phyloP scores from a whole-genome alignment of 2,329 filamentous ascomycete genomes.

The Myriosclerotinia curreyana region DNA sequence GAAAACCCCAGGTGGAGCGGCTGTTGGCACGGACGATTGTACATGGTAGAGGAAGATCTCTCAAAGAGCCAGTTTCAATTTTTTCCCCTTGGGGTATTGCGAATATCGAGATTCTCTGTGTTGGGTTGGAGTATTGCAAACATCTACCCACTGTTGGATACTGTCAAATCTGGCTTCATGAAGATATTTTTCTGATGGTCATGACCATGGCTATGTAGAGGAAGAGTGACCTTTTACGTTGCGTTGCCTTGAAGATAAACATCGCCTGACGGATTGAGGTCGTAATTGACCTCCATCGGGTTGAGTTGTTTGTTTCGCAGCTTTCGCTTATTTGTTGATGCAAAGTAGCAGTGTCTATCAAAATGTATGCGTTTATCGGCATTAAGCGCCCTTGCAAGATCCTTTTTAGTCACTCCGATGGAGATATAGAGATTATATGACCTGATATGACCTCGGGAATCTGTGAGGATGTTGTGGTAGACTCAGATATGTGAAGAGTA shows the following conservation, averaged over 20 bases:
- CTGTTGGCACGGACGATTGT: slow-evolving; percentile 2
- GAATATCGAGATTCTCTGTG: neutral
- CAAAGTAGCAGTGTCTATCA: neutral
- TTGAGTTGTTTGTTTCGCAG: slow-evolving; percentile 13
- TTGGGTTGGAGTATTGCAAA: neutral
- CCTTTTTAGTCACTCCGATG: neutral
- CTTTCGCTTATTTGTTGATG: neutral
- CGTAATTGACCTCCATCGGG: neutral
- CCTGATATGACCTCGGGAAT: neutral
- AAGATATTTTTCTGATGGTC: neutral
- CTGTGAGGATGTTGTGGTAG: slow-evolving; percentile 1
- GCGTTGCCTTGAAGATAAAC: neutral
- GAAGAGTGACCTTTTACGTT: slow-evolving; percentile 4
- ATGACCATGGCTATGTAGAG: slow-evolving; percentile 9
- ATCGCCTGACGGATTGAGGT: neutral
- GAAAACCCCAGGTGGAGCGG: slow-evolving; percentile 6
- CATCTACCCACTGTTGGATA: neutral
- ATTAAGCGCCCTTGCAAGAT: slow-evolving; percentile 8
- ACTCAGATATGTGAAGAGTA: neutral
- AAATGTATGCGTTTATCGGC: neutral
- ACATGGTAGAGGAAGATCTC: neutral
- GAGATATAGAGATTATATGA: slow-evolving; percentile 10
- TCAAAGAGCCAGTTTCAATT: neutral
- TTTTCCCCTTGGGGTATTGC: neutral
- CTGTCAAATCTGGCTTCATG: neutral